Evolutionary conservation across 306 rosid genomes (phyloP), one percentile per base, ranked within the genome.

Genomic region (Begonia peltatifolia): DNA sequence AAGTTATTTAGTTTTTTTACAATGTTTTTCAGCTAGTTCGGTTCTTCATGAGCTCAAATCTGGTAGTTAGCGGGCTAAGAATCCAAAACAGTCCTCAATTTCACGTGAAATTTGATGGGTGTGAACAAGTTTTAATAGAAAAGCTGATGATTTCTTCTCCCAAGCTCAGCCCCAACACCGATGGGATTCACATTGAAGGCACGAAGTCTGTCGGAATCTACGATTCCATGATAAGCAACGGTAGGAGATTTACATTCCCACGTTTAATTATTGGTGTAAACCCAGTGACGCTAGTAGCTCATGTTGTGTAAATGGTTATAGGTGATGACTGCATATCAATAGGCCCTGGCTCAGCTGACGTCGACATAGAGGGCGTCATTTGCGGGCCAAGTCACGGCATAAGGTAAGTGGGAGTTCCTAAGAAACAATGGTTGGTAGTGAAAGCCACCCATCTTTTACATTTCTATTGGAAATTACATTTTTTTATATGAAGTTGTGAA

Each of bases 301-400:
- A 23, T 50, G 10, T 49, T n/a, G 13, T 44, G 22, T 23, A 10
- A 12, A 17, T 17, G 18, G 14, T 64, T 9, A 63, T 57, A 90
- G 97, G 95, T 20, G 99, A 92, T 50, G 99, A 92, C 57, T 92
- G 99, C 71, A 83, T 92, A 58, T 86, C 94, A 14, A 81, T 92
- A 65, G 99, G 99, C 46, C 76, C 99, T 0, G 94, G 99, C 15
- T 81, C 93, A 59, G 53, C 79, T 42, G 50, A 92, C 50, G 99
- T 92, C 63, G 80, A 77, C 55, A 87, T 92, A 9, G 72, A 71
- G 10, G 88, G 94, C 5, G 86, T 92, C 52, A 83, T 92, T 54
- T 92, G 99, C 59, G 99, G 84, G 55, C 99, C 99, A 12, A 73
- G 93, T 74, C 96, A 92, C 53, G 99, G 96, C 23, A 92, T 92